phyloP scores from a whole-genome alignment of 2,329 filamentous ascomycete genomes.

The Seiridium cupressi region DNA sequence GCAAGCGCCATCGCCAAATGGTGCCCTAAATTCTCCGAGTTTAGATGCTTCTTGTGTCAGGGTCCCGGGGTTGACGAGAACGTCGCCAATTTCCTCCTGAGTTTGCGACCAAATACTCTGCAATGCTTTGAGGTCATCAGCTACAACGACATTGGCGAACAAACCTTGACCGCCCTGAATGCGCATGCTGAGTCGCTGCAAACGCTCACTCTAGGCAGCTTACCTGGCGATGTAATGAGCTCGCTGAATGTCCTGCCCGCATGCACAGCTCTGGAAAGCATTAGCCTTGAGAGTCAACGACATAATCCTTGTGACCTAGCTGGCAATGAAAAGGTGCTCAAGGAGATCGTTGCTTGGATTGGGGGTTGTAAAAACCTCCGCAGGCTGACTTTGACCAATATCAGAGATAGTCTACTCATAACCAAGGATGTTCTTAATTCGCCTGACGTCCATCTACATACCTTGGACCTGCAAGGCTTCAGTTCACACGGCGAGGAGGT shows the following conservation, averaged over 20 bases:
- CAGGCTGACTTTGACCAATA: slow-evolving; percentile 39
- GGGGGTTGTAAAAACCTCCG: slow-evolving; percentile 23
- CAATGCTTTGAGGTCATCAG: slow-evolving; percentile 58
- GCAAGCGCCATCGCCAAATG: slow-evolving; percentile 52
- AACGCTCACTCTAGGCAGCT: slow-evolving; percentile 27
- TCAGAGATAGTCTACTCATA: slow-evolving; percentile 38
- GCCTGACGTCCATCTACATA: slow-evolving; percentile 20
- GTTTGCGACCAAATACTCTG: slow-evolving; percentile 55
- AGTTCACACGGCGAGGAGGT: slow-evolving; percentile 10
- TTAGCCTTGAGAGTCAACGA: slow-evolving; percentile 28
- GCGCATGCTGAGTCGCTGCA: slow-evolving; percentile 33
- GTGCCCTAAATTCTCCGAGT: slow-evolving; percentile 59
- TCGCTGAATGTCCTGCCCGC: slow-evolving; percentile 26
- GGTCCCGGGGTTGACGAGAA: slow-evolving; percentile 52
- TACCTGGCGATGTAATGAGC: slow-evolving; percentile 25
- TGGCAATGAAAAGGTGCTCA: slow-evolving; percentile 19
- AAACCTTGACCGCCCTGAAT: slow-evolving; percentile 56
- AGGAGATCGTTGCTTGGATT: slow-evolving; percentile 29
- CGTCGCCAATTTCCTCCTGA: slow-evolving; percentile 56
- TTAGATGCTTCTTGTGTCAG: slow-evolving; percentile 52
- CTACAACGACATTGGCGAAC: slow-evolving; percentile 49
- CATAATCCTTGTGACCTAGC: slow-evolving; percentile 17
- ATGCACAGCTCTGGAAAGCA: slow-evolving; percentile 31
- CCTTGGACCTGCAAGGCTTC: slow-evolving; percentile 20
- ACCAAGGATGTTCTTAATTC: slow-evolving; percentile 19